Evolutionary conservation across 2,329 filamentous ascomycete species (phyloP), one percentile per base, ranked within the genome.

Genomic region (Decorospora gaudefroyi): DNA sequence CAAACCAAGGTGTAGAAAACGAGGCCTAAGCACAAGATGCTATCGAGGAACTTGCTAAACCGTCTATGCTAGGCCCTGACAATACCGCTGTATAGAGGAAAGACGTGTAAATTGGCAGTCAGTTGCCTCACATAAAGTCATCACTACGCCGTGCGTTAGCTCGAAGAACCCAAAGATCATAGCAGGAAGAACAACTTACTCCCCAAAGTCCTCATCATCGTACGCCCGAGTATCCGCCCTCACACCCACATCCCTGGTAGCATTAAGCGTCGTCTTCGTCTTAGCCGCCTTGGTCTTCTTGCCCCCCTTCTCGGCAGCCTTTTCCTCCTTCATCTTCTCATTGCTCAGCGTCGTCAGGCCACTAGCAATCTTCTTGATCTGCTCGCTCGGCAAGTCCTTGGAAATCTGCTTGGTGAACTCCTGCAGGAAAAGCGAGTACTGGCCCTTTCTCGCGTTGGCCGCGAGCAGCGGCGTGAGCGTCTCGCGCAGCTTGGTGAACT

Each of bases 301-400:
- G 64, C 86, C 88, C 41, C 88, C 85, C 79, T 96, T 96, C 56
- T 96, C 90, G 3, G 88, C 83, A 3, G 86, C 85, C 81, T 97
- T 96, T 81, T 99, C 93, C 72, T 96, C 91, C 78, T 90, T 95
- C 86, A 97, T 86, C 81, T 95, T 96, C 82, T 97, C 93, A 70
- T 99, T 99, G 69, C 89, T 82, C 43, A 96, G 80, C 4, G 90
- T 86, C n/a, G 91, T 96, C 64, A 99, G 74, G 4, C 82, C 81
- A 71, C 88, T 95, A 9, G 90, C 83, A 56, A 96, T 83, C 80
- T 97, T 97, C 82, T 97, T 96, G 74, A 97, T 91, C 76, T 97
- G 90, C 44, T 93, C 86, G 68, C 89, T 95, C 10, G 87, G 85
- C 57, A 99, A 74, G 18, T 96, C 91, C 74, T 90, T 91, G 61